Percentiles rank a stretch among this genome's conserved stretches.
phyloP scores from a whole-genome alignment of 2,329 filamentous ascomycete genomes.

The Microsporum ferrugineum region DNA sequence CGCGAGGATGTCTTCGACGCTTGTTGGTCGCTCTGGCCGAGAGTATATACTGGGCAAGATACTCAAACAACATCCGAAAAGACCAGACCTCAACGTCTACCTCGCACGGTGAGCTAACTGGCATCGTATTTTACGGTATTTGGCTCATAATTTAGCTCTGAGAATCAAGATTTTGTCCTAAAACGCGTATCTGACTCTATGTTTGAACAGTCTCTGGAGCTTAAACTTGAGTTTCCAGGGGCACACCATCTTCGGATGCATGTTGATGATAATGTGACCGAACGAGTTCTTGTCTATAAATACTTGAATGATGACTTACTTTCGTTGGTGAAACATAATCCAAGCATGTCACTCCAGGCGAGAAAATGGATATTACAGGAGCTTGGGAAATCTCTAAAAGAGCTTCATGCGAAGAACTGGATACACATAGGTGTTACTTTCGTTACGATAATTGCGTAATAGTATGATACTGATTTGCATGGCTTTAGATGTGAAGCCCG shows the following conservation, averaged over 20 bases:
- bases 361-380: not conserved
- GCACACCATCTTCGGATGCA: not conserved
- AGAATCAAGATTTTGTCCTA: not conserved
- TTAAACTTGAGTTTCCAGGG: not conserved
- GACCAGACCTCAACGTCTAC: not conserved
- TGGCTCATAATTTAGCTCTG: not conserved
- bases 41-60: not conserved
- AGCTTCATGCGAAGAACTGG: not conserved
- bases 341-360: not conserved
- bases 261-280: not conserved
- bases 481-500: conserved; percentile 4
- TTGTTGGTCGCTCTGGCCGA: not conserved
- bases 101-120: not conserved
- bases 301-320: not conserved
- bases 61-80: not conserved
- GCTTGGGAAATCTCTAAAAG: not conserved
- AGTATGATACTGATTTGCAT: not conserved
- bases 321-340: not conserved
- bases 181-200: not conserved
- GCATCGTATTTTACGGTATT: not conserved
- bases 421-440: not conserved
- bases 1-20: not conserved
- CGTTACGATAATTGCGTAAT: not conserved
- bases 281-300: not conserved
- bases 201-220: not conserved